phyloP scores from a whole-genome alignment of 345 rosid species.

The Lepidium aucheri region DNA sequence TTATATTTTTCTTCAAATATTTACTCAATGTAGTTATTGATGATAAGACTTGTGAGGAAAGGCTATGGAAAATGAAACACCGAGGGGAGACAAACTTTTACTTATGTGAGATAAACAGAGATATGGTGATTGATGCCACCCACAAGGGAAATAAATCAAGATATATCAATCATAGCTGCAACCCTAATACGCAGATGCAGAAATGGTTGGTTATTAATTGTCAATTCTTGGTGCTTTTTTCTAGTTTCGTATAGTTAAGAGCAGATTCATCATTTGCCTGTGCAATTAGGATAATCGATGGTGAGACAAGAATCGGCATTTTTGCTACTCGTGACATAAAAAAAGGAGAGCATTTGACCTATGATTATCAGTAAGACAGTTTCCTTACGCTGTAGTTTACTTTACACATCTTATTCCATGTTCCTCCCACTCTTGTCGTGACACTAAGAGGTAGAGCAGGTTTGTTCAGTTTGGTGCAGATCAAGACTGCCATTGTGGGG shows the following conservation, averaged over 20 bases:
- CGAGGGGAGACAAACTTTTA: constrained; percentile 92
- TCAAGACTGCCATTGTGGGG: constrained; percentile 98
- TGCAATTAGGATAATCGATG: constrained; percentile 74
- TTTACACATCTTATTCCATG: not conserved
- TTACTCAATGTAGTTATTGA: constrained; percentile 62
- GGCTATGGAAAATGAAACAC: constrained; percentile 98
- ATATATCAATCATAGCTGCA: constrained; percentile 96
- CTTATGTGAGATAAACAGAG: constrained; percentile 91
- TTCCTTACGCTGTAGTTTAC: constrained; percentile 16
- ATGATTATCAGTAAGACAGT: constrained; percentile 86
- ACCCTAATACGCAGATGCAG: constrained; percentile 97
- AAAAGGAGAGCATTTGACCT: constrained; percentile 92
- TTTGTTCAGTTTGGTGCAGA: constrained; percentile 99
- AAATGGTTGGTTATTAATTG: constrained; percentile 51
- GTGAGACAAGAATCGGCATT: constrained; percentile 98
- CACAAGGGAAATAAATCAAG: constrained; percentile 97
- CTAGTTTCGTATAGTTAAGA: not conserved
- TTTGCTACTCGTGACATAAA: constrained; percentile 76
- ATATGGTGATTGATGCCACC: constrained; percentile 98
- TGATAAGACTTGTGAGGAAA: constrained; percentile 96
- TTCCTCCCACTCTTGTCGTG: not conserved
- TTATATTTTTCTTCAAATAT: not conserved
- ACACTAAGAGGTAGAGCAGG: constrained; percentile 71
- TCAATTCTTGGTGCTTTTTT: not conserved
- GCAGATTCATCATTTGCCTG: not conserved